phyloP scores from a whole-genome alignment of 1,284 basidiomycete species.

The Cryptococcus maquisensis region DNA sequence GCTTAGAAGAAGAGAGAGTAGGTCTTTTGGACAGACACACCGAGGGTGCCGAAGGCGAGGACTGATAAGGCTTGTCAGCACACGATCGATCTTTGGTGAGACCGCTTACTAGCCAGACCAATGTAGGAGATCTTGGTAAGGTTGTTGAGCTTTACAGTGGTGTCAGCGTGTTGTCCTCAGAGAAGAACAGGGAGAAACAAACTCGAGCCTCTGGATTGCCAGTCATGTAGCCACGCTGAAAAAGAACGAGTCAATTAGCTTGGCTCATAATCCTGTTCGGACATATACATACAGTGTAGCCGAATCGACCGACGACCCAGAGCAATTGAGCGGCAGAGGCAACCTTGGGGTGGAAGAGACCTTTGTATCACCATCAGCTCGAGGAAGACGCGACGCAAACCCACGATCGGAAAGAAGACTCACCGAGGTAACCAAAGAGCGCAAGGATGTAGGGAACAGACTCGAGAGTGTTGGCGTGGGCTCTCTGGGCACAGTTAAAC shows the following conservation, averaged over 20 bases:
- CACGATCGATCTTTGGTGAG: background rate
- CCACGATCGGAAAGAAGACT: slow-evolving; percentile 5
- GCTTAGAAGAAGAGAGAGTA: background rate
- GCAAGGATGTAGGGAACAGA: slow-evolving; percentile 27
- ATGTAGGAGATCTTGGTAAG: background rate
- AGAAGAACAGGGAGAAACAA: slow-evolving; percentile 3
- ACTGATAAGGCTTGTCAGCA: background rate
- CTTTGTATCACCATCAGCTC: slow-evolving; percentile 9
- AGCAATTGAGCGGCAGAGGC: slow-evolving; percentile 20
- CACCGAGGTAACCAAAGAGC: slow-evolving; percentile 28
- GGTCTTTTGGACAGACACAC: background rate
- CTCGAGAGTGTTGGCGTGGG: slow-evolving; percentile 45
- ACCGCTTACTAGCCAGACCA: background rate
- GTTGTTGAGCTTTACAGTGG: background rate
- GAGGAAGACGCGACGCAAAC: background rate
- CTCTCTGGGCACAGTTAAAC: slow-evolving; percentile 43
- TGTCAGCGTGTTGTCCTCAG: background rate
- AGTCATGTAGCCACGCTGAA: slow-evolving; percentile 26
- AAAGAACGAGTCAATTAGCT: background rate
- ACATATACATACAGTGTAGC: slow-evolving; percentile 32
- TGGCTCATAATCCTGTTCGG: background rate
- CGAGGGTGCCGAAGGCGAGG: background rate
- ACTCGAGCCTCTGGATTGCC: slow-evolving; percentile 19
- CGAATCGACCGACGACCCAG: slow-evolving; percentile 28
- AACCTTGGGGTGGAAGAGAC: slow-evolving; percentile 34